Evolutionary conservation across 2,329 filamentous ascomycete species (phyloP).

Genomic region (Ramularia collo-cygni): DNA sequence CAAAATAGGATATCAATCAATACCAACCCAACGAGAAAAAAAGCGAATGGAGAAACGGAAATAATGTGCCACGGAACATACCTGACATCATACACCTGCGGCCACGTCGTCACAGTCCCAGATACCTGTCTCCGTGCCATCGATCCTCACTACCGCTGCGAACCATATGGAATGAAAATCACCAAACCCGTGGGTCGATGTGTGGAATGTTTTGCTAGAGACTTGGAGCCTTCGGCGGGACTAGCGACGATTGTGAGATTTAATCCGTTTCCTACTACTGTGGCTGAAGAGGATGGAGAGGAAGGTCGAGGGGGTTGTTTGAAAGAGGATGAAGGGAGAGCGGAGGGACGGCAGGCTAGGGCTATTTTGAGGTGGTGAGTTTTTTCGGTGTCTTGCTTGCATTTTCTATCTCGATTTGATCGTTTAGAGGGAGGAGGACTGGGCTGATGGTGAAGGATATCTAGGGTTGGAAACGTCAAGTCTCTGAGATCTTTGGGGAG

Average conservation of each 20-base stretch:
- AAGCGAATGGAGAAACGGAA: not conserved
- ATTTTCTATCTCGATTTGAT: no score
- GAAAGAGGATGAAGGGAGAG: no score
- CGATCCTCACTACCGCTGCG: conserved; percentile 18
- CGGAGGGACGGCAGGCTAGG: no score
- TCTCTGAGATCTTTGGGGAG: no score
- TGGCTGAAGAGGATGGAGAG: no score
- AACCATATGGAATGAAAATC: conserved; percentile 19
- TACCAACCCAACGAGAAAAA: not conserved
- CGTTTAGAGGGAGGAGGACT: no score
- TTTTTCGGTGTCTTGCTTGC: no score
- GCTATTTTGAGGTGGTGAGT: no score
- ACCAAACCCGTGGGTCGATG: conserved; percentile 17
- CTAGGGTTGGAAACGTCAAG: no score
- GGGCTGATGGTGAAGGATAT: no score
- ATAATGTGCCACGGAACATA: conserved; percentile 11
- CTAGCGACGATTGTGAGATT: conserved; percentile 16
- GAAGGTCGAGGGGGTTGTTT: no score
- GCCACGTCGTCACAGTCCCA: conserved; percentile 14
- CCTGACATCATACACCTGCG: conserved; percentile 17
- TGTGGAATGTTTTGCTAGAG: conserved; percentile 18
- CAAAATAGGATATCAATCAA: not conserved
- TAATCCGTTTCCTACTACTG: conserved; percentile 6
- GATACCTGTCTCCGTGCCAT: conserved; percentile 17
- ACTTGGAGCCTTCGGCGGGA: conserved; percentile 11